Evolutionary conservation across 2,329 filamentous ascomycete species (phyloP), one percentile per base, ranked within the genome.

Genomic region (Microdochium trichocladiopsis): DNA sequence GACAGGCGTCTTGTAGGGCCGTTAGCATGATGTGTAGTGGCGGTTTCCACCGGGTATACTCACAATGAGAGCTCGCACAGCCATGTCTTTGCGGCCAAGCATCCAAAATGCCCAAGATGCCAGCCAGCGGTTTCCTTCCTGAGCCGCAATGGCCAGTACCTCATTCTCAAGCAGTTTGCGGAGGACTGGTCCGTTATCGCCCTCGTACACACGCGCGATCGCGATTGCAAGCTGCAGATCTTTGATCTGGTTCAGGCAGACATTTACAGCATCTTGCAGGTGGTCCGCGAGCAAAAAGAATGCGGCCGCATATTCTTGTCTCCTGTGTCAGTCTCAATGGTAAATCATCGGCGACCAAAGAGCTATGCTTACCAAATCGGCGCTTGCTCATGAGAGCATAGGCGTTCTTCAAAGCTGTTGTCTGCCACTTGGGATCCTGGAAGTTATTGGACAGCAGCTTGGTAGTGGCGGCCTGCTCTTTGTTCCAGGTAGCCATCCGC

Each of bases 41-140:
- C 21, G 21, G 9, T 3, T n/a, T 25, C 47, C 14, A 21, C 8
- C 23, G 47, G n/a, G 8, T 22, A 3, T 16, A 71, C 84, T 75
- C 71, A 90, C 87, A 59, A 95, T 87, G 3, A 99, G 74, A 6
- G 87, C 84, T 50, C 89, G 83, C 6, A 96, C 90, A 5, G 93
- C 88, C 76, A 91, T 88, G 58, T 95, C 88, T 55, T 86, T 83
- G 56, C 88, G 81, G 36, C 84, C 84, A 4, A 97, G 77, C 78
- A 96, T 89, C 87, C 90, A 95, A 65, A 96, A 96, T 2, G 90
- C 89, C 94, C 94, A 99, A 0, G 88, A 94, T 11, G 92, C 89
- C 53, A 96, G 81, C 93, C 94, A 99, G 53, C 93, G 80, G 63
- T 99, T 93, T 2, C 90, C 90, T 57, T 93, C 85, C 41, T 84